These are phyloP conservation scores for Nothomitra cinnamomea DNA, from an alignment of 2,329 filamentous ascomycete genomes.

Conservation along the genomic window DNA sequence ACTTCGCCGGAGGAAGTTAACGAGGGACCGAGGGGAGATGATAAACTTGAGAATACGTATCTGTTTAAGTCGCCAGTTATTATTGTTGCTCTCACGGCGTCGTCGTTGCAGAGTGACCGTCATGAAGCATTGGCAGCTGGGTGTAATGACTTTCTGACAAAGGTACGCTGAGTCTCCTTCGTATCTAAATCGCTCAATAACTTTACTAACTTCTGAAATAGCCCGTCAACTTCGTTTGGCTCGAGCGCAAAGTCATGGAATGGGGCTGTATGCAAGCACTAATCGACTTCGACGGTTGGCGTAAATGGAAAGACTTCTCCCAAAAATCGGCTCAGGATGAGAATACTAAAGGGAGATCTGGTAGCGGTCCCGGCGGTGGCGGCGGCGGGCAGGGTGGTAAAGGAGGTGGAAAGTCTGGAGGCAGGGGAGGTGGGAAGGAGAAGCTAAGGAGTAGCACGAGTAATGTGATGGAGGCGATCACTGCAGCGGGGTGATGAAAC, in stretches of 20 bases:
- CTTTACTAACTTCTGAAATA: slow-evolving; percentile 21
- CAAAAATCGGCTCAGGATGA: slow-evolving; percentile 8
- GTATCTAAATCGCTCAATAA: slow-evolving; percentile 3
- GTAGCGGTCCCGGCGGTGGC: too few species aligned
- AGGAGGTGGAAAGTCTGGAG: background rate
- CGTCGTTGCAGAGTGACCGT: slow-evolving; percentile 83
- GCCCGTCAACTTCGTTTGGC: slow-evolving; percentile 95
- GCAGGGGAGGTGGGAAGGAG: background rate
- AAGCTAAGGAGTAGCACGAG: background rate
- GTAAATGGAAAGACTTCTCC: slow-evolving; percentile 81
- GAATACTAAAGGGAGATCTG: background rate
- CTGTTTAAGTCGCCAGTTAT: slow-evolving; percentile 95
- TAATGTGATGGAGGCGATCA: background rate
- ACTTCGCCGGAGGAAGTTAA: slow-evolving; percentile 9
- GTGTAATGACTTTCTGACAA: slow-evolving; percentile 96
- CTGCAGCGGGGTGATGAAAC: background rate
- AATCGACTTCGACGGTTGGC: slow-evolving; percentile 96
- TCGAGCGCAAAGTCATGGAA: slow-evolving; percentile 94
- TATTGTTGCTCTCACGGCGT: slow-evolving; percentile 90
- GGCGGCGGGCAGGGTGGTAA: background rate
- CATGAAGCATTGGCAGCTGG: slow-evolving; percentile 89
- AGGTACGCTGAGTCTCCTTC: slow-evolving; percentile 38
- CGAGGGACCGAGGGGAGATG: slow-evolving; percentile 39
- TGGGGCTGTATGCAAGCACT: slow-evolving; percentile 99
- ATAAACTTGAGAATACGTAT: slow-evolving; percentile 47